Base-by-base conservation (phyloP, 2,329 filamentous ascomycete species). In the Phymatotrichopsis omnivora region DNA sequence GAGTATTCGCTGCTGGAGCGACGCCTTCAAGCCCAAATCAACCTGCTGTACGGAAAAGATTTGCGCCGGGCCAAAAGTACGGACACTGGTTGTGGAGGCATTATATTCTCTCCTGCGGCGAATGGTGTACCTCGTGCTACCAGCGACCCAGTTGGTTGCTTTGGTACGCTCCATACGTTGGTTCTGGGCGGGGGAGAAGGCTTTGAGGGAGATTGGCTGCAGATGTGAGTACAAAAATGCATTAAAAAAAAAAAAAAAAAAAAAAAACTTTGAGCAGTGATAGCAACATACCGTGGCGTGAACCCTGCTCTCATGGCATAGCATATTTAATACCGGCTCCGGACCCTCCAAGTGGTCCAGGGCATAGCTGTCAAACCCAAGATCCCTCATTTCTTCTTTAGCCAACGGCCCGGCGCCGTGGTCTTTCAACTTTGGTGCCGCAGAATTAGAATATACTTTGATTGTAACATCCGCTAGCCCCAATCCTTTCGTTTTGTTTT, bases 281-380 rank as follows among this genome's bases (percentile, higher is more conserved):
- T 12, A 16, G 32, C 32, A 35, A 46, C 34, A 52, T 51, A 46
- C 85, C 5, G 80, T 79, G 20, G 68, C 67, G 57, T 93, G 77
- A 5, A 95, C 63, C 42, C 68, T 72, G 47, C 73, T 75, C 55
- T 83, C 80, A 10, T 77, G 73, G 62, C 86, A 95, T 17, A 98
- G 73, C 82, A 93, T 91, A 5, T 85, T 81, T 25, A 96, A 67
- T 1, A 98, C 84, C 2, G 83, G 74, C 1, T 80, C 77, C 0
- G 93, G 93, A 0, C 89, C 91, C 25, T 79, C 72, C 5, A 98
- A 61, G 47, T 74, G 84, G 59, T 96, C 82, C 20, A 83, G 70
- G 1, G 85, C 78, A 66, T 82, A 94, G 2, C 80, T 78, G 53
- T 93, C 81, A 38, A 98, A 74, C 0, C 85, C 85, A 49, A 76